A percentile compares a stretch with the other conserved stretches of the same genome.
These are phyloP conservation scores for Ogataea ramenticola DNA, from an alignment of 805 yeast genomes.

Conservation along the genomic window DNA sequence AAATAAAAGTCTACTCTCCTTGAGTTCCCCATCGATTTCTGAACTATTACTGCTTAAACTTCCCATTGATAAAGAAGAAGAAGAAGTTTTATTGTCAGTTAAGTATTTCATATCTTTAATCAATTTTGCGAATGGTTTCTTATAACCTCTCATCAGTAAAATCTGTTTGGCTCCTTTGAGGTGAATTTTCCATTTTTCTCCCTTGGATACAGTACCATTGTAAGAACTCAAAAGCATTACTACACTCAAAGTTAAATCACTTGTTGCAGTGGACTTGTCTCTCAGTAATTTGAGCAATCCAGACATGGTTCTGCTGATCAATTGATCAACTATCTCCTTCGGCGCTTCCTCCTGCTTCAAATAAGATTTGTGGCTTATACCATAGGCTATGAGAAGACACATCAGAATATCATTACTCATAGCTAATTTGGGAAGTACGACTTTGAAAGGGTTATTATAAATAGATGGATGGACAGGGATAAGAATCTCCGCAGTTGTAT, in stretches of 20 bases:
- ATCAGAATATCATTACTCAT: slow-evolving; percentile 49
- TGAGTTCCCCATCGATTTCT: slow-evolving; percentile 16
- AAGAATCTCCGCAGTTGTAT: slow-evolving; percentile 51
- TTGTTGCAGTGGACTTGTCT: slow-evolving; percentile 44
- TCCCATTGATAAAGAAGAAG: neutral
- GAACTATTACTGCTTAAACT: neutral
- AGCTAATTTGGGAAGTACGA: slow-evolving; percentile 62
- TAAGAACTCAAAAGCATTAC: slow-evolving; percentile 53
- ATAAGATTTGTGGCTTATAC: slow-evolving; percentile 31
- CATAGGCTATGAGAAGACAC: slow-evolving; percentile 47
- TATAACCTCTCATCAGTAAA: slow-evolving; percentile 42
- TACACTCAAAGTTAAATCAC: slow-evolving; percentile 62
- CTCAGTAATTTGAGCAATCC: slow-evolving; percentile 45
- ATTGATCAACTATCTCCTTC: slow-evolving; percentile 38
- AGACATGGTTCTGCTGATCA: slow-evolving; percentile 50
- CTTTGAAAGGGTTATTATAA: slow-evolving; percentile 62
- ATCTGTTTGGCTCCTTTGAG: slow-evolving; percentile 62
- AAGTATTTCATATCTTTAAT: slow-evolving; percentile 12
- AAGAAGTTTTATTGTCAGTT: slow-evolving; percentile 2
- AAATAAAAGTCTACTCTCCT: slow-evolving; percentile 34
- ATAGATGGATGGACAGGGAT: slow-evolving; percentile 58
- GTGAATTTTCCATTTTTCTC: slow-evolving; percentile 56
- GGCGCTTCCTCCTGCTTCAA: slow-evolving; percentile 24
- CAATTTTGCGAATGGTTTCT: slow-evolving; percentile 24
- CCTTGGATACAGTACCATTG: slow-evolving; percentile 39